Base-by-base conservation (phyloP, 1,284 basidiomycete species). In the Moesziomyces antarcticus region DNA sequence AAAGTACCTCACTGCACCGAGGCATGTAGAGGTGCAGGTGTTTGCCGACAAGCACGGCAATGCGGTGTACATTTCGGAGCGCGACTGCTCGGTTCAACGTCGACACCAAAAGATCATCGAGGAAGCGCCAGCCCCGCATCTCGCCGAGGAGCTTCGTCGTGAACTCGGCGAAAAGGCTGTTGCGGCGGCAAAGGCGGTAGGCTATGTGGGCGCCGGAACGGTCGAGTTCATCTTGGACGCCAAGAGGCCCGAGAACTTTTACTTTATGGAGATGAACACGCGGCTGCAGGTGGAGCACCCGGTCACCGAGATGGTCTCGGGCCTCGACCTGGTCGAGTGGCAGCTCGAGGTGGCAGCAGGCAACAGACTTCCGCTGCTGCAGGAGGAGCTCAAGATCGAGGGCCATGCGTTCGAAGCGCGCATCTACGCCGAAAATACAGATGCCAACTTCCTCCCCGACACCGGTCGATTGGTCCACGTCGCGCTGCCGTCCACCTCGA, bases 21-120 rank as follows among this genome's bases (percentile, higher is more conserved):
- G 82, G 3, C 82, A 84, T 54, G 6, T 95, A 93, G 87, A 92
- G 91, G 83, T 97, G 90, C 84, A 91, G 94, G 68, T 81, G 46
- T 82, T 67, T 52, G 76, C 73, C 16, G 71, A 75, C 33, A 24
- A 40, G 64, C 92, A 94, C 82, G 70, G 66, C n/a, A 89, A 89
- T 57, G 91, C 90, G 7, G 91, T 96, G 22, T 93, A 92, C 82
- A 87, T 97, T 30, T 95, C 93, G 90, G 94, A 96, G 85, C 88
- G 94, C 49, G 94, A 97, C 82, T 97, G 94, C 82, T 94, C 93
- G 0, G 94, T 97, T 13, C 95, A 97, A 85, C 87, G 95, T 75
- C 87, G 94, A 64, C 94, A 95, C 81, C 94, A 97, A 86, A 97
- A 95, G 88, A 93, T 95, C 66, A 94, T 95, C 63, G 93, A 95